These are phyloP conservation scores for Chlorella ohadii DNA, from an alignment of 139 green algal species.

Conservation along the genomic window DNA sequence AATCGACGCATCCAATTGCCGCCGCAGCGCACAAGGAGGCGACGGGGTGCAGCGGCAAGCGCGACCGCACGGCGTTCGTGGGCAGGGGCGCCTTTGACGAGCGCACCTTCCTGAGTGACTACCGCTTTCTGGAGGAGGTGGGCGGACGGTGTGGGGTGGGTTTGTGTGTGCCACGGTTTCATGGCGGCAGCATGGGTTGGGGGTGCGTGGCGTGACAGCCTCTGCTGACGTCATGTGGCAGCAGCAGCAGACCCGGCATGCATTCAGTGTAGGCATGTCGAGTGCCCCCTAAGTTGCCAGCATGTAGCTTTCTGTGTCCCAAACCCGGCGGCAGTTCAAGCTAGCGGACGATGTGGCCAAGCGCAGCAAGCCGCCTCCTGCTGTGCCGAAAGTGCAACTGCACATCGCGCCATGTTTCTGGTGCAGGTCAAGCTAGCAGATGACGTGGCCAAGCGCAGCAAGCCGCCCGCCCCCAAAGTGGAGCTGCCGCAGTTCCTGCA, in stretches of 20 bases:
- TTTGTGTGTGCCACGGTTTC: too few relatives aligned
- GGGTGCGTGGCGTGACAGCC: too few relatives aligned
- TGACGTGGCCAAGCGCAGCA: conserved; percentile 48
- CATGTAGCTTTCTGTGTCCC: too few relatives aligned
- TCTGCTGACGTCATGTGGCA: too few relatives aligned
- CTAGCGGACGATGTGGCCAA: conserved; percentile 48
- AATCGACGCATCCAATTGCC: neutral
- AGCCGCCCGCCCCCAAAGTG: conserved; percentile 33
- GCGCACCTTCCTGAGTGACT: conserved; percentile 41
- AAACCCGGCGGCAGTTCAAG: conserved; percentile 13
- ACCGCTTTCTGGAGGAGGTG: conserved; percentile 52
- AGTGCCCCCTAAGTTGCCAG: too few relatives aligned
- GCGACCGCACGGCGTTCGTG: conserved; percentile 57
- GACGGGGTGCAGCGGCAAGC: conserved; percentile 47
- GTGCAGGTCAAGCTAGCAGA: conserved; percentile 29
- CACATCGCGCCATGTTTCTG: too few relatives aligned
- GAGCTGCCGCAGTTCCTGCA: conserved; percentile 48
- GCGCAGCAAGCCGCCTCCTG: conserved; percentile 40
- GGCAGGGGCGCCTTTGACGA: conserved; percentile 38
- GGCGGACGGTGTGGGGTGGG: too few relatives aligned
- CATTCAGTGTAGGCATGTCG: too few relatives aligned
- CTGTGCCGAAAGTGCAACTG: too few relatives aligned
- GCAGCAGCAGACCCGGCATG: too few relatives aligned
- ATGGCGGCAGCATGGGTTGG: too few relatives aligned
- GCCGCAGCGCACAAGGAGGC: conserved; percentile 50